Evolutionary conservation across 2,329 filamentous ascomycete species (phyloP), one percentile per base, ranked within the genome.

Genomic region (Emmonsiellopsis sp.): DNA sequence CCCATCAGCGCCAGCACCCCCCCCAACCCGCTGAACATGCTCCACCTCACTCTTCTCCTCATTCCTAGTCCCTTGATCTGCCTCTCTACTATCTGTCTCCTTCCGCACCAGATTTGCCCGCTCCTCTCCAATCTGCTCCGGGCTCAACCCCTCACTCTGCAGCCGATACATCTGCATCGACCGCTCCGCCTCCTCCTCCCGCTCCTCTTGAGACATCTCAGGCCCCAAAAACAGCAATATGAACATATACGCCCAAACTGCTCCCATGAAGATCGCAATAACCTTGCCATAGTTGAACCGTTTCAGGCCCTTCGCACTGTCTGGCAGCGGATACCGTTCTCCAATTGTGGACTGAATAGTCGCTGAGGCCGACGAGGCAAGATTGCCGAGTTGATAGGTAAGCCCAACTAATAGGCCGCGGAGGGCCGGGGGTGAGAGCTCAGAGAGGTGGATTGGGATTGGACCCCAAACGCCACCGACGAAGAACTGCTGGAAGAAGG

Each of bases 241-340:
- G 55, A 84, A 81, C 5, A 78, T 72, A 64, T 83, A 84, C 1
- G 72, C 79, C 61, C 76, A 95, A 1, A 94, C 89, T 60, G 85
- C 89, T 1, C 79, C 90, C 86, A 95, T 90, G 71, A 95, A 95
- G 64, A 94, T 93, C 65, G 85, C 89, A 58, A 95, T 92, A 8
- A 94, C 89, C 61, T 84, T 84, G 40, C 88, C 89, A 61, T 94
- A 94, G 55, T 88, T 73, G 67, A 85, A 89, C 2, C 85, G 75
- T 46, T 70, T 67, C 34, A 71, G 67, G 0, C 73, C 76, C 1
- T 70, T 65, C 15, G 76, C 67, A 1, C 77, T 79, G 0, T 80
- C 73, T 0, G 83, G 76, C 2, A 94, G 76, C 0, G 87, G 87
- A 67, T 89, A 93, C 1, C 76, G 73, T 69, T 90, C 85, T 37